Percentiles rank a stretch among this genome's conserved stretches.
These are phyloP conservation scores for Nannochloris sp. DNA, from an alignment of 139 green algal genomes.

Conservation along the genomic window DNA sequence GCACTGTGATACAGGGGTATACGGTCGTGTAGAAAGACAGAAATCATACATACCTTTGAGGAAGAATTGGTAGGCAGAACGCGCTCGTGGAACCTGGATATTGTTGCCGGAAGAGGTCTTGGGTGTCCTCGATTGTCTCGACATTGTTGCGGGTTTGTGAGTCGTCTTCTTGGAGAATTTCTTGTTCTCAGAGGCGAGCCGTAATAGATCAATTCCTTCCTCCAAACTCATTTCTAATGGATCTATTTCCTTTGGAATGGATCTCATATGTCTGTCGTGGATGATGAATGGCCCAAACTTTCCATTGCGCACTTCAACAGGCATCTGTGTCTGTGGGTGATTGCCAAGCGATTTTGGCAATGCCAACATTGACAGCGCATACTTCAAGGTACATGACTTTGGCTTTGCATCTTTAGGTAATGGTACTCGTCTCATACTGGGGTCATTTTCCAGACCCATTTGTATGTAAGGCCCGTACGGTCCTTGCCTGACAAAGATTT, in stretches of 20 bases:
- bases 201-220: constrained; percentile 26
- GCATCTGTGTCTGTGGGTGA: constrained; percentile 30
- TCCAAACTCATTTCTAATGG: constrained; percentile 11
- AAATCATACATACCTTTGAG: background rate
- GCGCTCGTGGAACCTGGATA: background rate
- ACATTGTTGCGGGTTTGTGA: too few species aligned
- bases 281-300: constrained; percentile 24
- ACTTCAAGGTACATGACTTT: constrained; percentile 22
- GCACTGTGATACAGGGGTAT: background rate
- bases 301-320: constrained; percentile 16
- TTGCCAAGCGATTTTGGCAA: constrained; percentile 42
- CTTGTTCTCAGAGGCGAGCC: background rate
- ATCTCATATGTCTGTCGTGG: constrained; percentile 3
- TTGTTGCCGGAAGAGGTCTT: background rate
- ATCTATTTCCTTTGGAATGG: constrained; percentile 17
- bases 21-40: too few species aligned
- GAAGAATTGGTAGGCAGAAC: constrained; percentile 10
- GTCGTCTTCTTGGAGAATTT: too few species aligned
- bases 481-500: constrained; percentile 43
- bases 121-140: too few species aligned
- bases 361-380: constrained; percentile 41
- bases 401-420: constrained; percentile 10
- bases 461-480: constrained; percentile 67
- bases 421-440: constrained; percentile 5
- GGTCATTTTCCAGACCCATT: constrained; percentile 23